phyloP scores from a whole-genome alignment of 2,329 filamentous ascomycete species.

The Periconia sp. region DNA sequence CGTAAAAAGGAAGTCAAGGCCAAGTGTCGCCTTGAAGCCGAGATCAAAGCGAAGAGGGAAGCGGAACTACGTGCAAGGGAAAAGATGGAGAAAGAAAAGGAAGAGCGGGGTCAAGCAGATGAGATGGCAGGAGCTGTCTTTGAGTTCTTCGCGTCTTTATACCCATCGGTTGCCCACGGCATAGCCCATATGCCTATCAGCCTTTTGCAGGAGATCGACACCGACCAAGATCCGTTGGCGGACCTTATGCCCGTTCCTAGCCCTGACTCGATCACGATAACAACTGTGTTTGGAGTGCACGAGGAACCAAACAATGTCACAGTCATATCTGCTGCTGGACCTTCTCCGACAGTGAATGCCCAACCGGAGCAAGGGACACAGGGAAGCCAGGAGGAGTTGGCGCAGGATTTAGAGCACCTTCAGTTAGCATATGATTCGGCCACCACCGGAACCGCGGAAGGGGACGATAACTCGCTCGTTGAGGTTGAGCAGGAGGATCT shows the following conservation, averaged over 20 bases:
- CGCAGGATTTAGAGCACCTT: no score
- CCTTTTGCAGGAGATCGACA: not conserved
- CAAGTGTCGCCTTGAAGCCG: slow-evolving; percentile 45
- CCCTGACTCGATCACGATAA: slow-evolving; percentile 42
- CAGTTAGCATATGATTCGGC: no score
- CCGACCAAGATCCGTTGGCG: slow-evolving; percentile 14
- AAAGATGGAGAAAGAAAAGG: slow-evolving; percentile 37
- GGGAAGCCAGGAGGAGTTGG: no score
- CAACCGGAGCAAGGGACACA: no score
- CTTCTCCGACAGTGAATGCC: slow-evolving; percentile 10
- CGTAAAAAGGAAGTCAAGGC: slow-evolving; percentile 39
- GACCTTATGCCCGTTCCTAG: slow-evolving; percentile 23
- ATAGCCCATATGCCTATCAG: no score
- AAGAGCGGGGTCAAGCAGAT: slow-evolving; percentile 42
- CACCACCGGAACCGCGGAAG: slow-evolving; percentile 1
- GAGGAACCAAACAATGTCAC: slow-evolving; percentile 39
- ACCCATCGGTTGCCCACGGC: slow-evolving; percentile 20
- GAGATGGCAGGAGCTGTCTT: slow-evolving; percentile 42
- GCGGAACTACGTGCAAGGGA: slow-evolving; percentile 35
- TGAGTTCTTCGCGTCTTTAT: slow-evolving; percentile 40
- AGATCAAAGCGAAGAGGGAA: slow-evolving; percentile 37
- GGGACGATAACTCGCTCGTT: slow-evolving; percentile 6
- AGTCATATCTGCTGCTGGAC: slow-evolving; percentile 32
- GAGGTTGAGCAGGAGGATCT: slow-evolving; percentile 14
- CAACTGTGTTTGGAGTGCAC: slow-evolving; percentile 41